Evolutionary conservation across 441 rosid genomes (phyloP), one percentile per base, ranked within the genome.

Genomic region (Flueggea neowawraea): DNA sequence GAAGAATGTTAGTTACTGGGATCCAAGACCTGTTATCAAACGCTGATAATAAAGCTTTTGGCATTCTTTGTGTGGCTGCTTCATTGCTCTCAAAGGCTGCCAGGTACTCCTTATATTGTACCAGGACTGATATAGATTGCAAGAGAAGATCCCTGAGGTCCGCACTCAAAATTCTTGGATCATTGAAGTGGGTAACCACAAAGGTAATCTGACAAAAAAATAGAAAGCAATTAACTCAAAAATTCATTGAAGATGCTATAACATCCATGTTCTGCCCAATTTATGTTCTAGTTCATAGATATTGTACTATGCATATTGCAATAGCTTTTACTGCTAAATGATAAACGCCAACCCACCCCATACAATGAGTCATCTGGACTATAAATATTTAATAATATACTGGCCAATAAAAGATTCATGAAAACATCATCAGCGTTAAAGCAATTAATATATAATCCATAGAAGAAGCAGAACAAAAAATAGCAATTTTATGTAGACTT

Each of bases 21-120:
- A 90, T 88, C 99, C 99, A 95, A 58, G 89, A 88, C 74, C 98
- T 80, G 80, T 91, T 95, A 73, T 95, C 99, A 82, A 95, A 95
- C 59, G 99, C 90, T 52, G 93, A 80, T 58, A 95, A 61, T 66
- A 95, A 78, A 12, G 93, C 87, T 64, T 82, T 82, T 22, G 98
- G 96, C 89, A 95, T 77, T 76, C 71, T 85, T 54, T 65, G 83
- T 9, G 80, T 88, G 58, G 98, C 99, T 12, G 89, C 95, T 72
- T 79, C 89, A 68, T 95, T 95, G 86, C 70, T 77, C 82, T 91
- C 98, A 68, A 95, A 95, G 66, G 88, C 88, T 60, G 80, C 86
- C 78, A 91, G 69, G 77, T 86, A 87, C 71, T 95, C 97, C 80
- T 81, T 86, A 70, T 90, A 88, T 64, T 91, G 98, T 67, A 95